phyloP scores from a whole-genome alignment of 345 rosid genomes.

The Psidium friedrichsthalianum region DNA sequence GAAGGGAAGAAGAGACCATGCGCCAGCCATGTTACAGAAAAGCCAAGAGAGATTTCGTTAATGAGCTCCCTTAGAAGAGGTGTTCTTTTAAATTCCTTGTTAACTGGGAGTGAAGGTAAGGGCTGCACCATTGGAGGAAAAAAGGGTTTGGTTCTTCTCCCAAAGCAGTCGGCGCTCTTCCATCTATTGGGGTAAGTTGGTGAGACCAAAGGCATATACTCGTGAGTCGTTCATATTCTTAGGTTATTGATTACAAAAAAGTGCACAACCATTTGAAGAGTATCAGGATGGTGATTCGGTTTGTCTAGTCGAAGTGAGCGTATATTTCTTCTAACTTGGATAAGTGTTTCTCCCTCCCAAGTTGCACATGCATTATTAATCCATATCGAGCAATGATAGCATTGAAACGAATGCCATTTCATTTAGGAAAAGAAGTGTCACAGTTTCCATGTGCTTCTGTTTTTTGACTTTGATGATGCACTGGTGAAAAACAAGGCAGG shows the following conservation, averaged over 20 bases:
- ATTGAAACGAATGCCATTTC: background rate
- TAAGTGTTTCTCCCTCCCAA: background rate
- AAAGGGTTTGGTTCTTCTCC: constrained; percentile 72
- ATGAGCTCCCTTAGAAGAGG: constrained; percentile 81
- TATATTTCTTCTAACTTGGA: background rate
- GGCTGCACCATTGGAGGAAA: constrained; percentile 41
- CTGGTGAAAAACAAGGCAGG: constrained; percentile 29
- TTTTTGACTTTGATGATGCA: background rate
- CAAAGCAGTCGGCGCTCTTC: constrained; percentile 57
- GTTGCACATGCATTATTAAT: background rate
- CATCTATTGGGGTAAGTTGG: constrained; percentile 72
- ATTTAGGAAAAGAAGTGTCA: background rate
- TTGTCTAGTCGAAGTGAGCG: background rate
- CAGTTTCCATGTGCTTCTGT: background rate
- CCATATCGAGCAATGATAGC: background rate
- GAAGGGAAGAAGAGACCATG: constrained; percentile 70
- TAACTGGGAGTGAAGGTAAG: constrained; percentile 64
- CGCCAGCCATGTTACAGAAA: constrained; percentile 51
- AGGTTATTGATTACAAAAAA: background rate
- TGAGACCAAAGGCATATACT: background rate
- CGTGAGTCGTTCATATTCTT: background rate
- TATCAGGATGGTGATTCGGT: background rate
- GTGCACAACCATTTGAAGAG: background rate
- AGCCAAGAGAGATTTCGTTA: constrained; percentile 81
- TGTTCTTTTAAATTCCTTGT: constrained; percentile 83